Conservation (phyloP, 768 basidiomycete genomes). For the Rhizopogon vinicolor region DNA sequence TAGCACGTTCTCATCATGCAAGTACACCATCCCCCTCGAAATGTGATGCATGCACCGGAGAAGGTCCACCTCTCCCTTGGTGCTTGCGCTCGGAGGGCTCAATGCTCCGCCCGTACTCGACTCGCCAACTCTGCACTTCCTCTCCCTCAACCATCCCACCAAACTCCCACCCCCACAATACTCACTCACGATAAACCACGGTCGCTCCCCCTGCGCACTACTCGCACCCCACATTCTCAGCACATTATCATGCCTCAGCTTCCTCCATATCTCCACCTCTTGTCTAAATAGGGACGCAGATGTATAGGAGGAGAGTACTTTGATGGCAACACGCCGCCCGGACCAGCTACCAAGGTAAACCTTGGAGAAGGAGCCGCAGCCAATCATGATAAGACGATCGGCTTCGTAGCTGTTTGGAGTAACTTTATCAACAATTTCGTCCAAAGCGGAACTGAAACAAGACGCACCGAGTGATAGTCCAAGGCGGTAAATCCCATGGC, state of each 20-base stretch:
- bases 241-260: slow-evolving; percentile 7
- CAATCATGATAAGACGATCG: slow-evolving; percentile 63
- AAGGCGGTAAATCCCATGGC: slow-evolving; percentile 45
- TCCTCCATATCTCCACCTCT: slow-evolving; percentile 11
- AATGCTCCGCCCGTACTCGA: background rate
- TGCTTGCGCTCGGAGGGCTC: background rate
- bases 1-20: slow-evolving; percentile 13
- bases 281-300: slow-evolving; percentile 62
- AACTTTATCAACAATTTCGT: background rate
- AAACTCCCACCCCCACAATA: background rate
- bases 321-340: slow-evolving; percentile 61
- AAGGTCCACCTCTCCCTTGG: background rate
- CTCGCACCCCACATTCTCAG: slow-evolving; percentile 11
- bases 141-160: slow-evolving; percentile 43
- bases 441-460: background rate
- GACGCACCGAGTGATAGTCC: slow-evolving; percentile 68
- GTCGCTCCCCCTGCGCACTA: slow-evolving; percentile 7
- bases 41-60: slow-evolving; percentile 9
- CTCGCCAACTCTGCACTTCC: slow-evolving; percentile 20
- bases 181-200: slow-evolving; percentile 1
- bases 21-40: slow-evolving; percentile 11
- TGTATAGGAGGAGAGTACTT: slow-evolving; percentile 60
- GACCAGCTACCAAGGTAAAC: slow-evolving; percentile 79
- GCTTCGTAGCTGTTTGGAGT: slow-evolving; percentile 57
- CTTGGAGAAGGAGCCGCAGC: slow-evolving; percentile 71